These are phyloP conservation scores for Lichtheimia ramosa DNA, from an alignment of 371 early-diverging fungal genomes.

Conservation along the genomic window DNA sequence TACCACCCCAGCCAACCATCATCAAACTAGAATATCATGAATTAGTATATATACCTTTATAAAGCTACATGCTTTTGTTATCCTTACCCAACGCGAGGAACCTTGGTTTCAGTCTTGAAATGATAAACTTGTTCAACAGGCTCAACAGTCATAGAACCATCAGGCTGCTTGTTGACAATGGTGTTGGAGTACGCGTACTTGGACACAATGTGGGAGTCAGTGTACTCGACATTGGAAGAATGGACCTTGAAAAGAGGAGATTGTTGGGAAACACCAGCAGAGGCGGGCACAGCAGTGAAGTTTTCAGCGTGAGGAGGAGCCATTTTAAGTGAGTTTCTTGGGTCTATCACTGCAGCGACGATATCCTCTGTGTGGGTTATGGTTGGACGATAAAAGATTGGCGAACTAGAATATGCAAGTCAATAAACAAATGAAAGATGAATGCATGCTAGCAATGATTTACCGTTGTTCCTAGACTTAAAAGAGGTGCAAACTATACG, in stretches of 20 bases:
- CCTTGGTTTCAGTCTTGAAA: slow-evolving; percentile 83
- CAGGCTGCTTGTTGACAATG: slow-evolving; percentile 67
- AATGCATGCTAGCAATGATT: neutral
- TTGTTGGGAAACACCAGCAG: slow-evolving; percentile 33
- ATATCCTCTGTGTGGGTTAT: slow-evolving; percentile 88
- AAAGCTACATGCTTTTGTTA: too few species aligned
- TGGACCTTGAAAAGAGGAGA: slow-evolving; percentile 78
- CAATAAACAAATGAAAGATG: neutral
- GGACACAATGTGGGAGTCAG: slow-evolving; percentile 77
- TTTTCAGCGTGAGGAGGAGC: slow-evolving; percentile 36
- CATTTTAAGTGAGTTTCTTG: slow-evolving; percentile 63
- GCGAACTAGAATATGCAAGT: slow-evolving; percentile 56
- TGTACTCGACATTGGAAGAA: slow-evolving; percentile 86
- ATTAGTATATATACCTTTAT: too few species aligned
- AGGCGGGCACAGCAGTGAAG: slow-evolving; percentile 20
- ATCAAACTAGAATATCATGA: slow-evolving; percentile 67
- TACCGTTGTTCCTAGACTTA: slow-evolving; percentile 3
- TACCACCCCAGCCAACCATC: slow-evolving; percentile 99
- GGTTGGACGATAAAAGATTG: slow-evolving; percentile 79
- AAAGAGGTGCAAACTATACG: neutral
- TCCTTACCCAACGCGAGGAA: slow-evolving; percentile 81
- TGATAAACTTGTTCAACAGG: slow-evolving; percentile 86
- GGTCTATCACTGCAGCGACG: slow-evolving; percentile 69
- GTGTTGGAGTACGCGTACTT: slow-evolving; percentile 90
- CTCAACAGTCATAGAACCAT: slow-evolving; percentile 71